Conservation (phyloP, 352 stramenopile genomes). For the Globisporangium viniferum region DNA sequence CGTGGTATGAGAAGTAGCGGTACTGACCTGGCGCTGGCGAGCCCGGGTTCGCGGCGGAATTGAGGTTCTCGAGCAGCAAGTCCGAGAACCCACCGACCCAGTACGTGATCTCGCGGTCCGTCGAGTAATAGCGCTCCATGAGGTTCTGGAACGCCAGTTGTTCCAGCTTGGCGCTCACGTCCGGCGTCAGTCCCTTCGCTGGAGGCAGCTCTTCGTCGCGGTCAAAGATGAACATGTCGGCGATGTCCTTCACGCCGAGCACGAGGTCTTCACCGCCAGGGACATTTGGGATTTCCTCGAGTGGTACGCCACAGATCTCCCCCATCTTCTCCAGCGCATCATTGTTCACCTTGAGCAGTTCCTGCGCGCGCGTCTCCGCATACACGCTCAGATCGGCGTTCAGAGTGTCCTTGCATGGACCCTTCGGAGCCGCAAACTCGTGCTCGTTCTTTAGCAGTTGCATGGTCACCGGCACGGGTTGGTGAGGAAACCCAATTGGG, state of each 20-base stretch:
- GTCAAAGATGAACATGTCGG: slow-evolving; percentile 84
- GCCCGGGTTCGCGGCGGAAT: slow-evolving; percentile 42
- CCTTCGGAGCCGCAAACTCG: slow-evolving; percentile 79
- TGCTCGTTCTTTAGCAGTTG: slow-evolving; percentile 82
- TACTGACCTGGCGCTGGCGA: slow-evolving; percentile 50
- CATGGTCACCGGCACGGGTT: slow-evolving; percentile 84
- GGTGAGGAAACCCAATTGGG: slow-evolving; percentile 53
- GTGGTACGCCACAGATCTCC: slow-evolving; percentile 52
- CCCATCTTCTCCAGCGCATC: slow-evolving; percentile 53
- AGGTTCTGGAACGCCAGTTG: slow-evolving; percentile 77
- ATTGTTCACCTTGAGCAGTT: slow-evolving; percentile 56
- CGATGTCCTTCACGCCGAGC: slow-evolving; percentile 77
- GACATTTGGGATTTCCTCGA: slow-evolving; percentile 56
- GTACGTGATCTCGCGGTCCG: slow-evolving; percentile 76
- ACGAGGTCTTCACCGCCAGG: slow-evolving; percentile 67
- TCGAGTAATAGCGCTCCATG: slow-evolving; percentile 85
- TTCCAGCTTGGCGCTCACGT: slow-evolving; percentile 53
- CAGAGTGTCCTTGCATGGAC: slow-evolving; percentile 55
- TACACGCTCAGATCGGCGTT: slow-evolving; percentile 56
- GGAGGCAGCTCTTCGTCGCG: slow-evolving; percentile 56
- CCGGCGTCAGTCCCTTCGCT: slow-evolving; percentile 47
- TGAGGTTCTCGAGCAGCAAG: slow-evolving; percentile 61
- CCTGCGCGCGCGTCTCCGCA: slow-evolving; percentile 42
- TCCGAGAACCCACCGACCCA: slow-evolving; percentile 77
- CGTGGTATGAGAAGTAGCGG: slow-evolving; percentile 82